Evolutionary conservation across 768 basidiomycete genomes (phyloP), one percentile per base, ranked within the genome.

Genomic region (Tricholomella constricta): DNA sequence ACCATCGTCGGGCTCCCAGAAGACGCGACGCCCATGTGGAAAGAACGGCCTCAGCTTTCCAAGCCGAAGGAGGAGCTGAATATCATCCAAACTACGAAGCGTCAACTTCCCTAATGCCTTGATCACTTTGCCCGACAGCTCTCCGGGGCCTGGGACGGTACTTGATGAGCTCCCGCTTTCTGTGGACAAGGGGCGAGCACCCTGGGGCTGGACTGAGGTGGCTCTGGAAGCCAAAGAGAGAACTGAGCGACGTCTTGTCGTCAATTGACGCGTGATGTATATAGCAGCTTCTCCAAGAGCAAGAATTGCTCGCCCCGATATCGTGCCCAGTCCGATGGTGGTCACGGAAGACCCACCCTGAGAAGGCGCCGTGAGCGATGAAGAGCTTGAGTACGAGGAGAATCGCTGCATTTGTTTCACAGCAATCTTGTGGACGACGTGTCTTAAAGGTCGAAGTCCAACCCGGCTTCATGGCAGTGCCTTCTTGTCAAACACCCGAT

Each of bases 111-210:
- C 40, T 2, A 50, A 26, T 12, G 48, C 48, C 12, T 50, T 50
- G 23, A 42, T 42, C 6, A 40, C 40, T 22, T 25, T 31, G 23
- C 48, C 40, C 5, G 38, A 42, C 41, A 42, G 15, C 19, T 50
- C 26, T 8, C 48, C 48, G 19, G 48, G 48, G 14, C 48, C 48
- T 3, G 48, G 40, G 17, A 42, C 48, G 15, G 48, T 32, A n/a
- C 48, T 49, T 22, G 38, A 50, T 11, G 48, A 41, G 10, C 48
- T 50, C 38, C 22, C 34, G 38, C 34, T 35, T n/a, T 43, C 50
- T 12, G 31, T 3, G 41, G 34, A 51, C 15, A 15, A 44, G 3
- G 32, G 36, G 19, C 9, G 40, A 44, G 35, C 14, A 15, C 19
- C 27, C 31, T 20, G 45, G 34, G 31, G 36, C 17, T 19, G 43